These are phyloP conservation scores for Marvania coccoides DNA, from an alignment of 139 green algal genomes.

Conservation along the genomic window DNA sequence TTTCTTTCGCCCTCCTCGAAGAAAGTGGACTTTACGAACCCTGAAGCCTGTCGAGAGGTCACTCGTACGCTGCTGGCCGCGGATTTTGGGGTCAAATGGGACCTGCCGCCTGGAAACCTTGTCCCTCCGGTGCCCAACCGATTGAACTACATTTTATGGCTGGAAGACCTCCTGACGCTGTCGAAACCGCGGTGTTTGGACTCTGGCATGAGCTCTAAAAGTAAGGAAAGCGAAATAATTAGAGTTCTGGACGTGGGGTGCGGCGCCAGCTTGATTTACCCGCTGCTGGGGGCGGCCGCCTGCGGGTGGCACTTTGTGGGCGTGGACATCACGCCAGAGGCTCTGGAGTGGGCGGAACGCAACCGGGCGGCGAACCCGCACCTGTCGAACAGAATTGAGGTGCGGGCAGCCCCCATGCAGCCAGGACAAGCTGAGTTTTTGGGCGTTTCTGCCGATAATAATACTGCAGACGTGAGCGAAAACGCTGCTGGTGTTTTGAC, in stretches of 20 bases:
- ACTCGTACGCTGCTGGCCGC: slow-evolving; percentile 57
- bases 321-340: slow-evolving; percentile 61
- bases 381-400: slow-evolving; percentile 48
- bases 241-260: slow-evolving; percentile 83
- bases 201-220: background rate
- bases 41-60: slow-evolving; percentile 64
- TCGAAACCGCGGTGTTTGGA: slow-evolving; percentile 32
- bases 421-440: background rate
- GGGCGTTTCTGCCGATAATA: background rate
- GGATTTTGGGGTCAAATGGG: slow-evolving; percentile 69
- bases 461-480: background rate
- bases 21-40: slow-evolving; percentile 56
- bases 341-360: slow-evolving; percentile 33
- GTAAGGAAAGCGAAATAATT: background rate
- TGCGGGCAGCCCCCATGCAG: slow-evolving; percentile 34
- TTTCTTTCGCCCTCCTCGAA: slow-evolving; percentile 22
- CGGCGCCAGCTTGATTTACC: slow-evolving; percentile 92
- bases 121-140: slow-evolving; percentile 78
- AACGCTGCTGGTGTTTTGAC: slow-evolving; percentile 25
- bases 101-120: slow-evolving; percentile 67
- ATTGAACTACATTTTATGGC: slow-evolving; percentile 89
- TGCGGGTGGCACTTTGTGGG: slow-evolving; percentile 80
- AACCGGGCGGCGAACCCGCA: slow-evolving; percentile 64
- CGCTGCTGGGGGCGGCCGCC: slow-evolving; percentile 75
- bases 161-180: slow-evolving; percentile 78